Percentiles rank a stretch among this genome's conserved stretches.
Conservation (phyloP, 2,329 filamentous ascomycete genomes). For the Paracamarosporium sp. region DNA sequence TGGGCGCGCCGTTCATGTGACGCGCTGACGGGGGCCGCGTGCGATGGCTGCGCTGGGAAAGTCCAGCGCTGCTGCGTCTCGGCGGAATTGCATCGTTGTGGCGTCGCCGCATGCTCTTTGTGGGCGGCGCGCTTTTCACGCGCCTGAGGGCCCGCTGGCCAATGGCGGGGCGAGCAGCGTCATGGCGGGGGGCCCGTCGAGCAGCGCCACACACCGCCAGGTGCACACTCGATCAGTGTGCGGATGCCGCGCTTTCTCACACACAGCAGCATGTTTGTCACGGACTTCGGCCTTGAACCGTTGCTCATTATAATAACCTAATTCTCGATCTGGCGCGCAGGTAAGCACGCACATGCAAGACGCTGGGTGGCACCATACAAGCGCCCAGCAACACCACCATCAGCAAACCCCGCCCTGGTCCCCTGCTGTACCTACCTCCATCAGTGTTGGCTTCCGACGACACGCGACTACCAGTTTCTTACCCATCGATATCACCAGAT, state of each 20-base stretch:
- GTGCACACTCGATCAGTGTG: not conserved
- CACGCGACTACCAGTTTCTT: not conserved
- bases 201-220: not conserved
- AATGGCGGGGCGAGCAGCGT: not conserved
- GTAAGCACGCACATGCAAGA: not conserved
- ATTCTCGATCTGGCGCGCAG: not conserved
- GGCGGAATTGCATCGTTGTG: not conserved
- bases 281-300: not conserved
- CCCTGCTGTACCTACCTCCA: not conserved
- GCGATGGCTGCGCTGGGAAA: not conserved
- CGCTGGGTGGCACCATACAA: not conserved
- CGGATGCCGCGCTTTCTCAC: not conserved
- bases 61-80: not conserved
- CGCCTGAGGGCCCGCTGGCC: not conserved
- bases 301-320: not conserved
- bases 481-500: conserved; percentile 12
- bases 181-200: not conserved
- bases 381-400: not conserved
- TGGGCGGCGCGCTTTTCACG: not conserved
- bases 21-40: not conserved
- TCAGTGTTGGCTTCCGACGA: not conserved
- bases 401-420: not conserved
- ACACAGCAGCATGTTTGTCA: not conserved
- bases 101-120: conserved; percentile 4
- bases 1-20: conserved; percentile 1